Percentiles rank a stretch among this genome's conserved stretches.
These are phyloP conservation scores for Cercospora sp. DNA, from an alignment of 2,329 filamentous ascomycete genomes.

Conservation along the genomic window DNA sequence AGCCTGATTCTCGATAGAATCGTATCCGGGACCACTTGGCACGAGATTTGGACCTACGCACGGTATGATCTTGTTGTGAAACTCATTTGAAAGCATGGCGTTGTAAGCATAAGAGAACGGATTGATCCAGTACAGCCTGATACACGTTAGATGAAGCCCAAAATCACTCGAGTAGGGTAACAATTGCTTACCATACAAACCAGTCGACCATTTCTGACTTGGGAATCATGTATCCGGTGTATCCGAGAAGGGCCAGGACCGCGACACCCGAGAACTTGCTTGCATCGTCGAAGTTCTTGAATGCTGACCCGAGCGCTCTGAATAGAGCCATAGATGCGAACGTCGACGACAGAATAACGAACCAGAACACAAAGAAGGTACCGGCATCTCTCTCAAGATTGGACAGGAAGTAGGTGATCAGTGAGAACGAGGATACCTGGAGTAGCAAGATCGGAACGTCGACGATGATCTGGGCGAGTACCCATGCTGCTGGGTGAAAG, in stretches of 20 bases:
- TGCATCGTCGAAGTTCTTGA: conserved; percentile 31
- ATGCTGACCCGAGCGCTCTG: conserved; percentile 42
- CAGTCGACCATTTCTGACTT: conserved; percentile 5
- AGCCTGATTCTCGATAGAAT: conserved; percentile 30
- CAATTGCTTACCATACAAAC: conserved; percentile 13
- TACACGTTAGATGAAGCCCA: background rate
- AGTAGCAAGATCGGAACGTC: conserved; percentile 54
- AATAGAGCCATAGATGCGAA: conserved; percentile 49
- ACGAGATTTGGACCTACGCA: conserved; percentile 54
- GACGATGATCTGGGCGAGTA: conserved; percentile 52
- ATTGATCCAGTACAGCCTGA: conserved; percentile 43
- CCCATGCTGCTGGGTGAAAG: conserved; percentile 45
- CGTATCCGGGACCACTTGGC: conserved; percentile 42
- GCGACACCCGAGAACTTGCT: conserved; percentile 32
- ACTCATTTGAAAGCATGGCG: conserved; percentile 9
- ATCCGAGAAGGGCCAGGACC: conserved; percentile 30
- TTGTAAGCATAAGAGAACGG: conserved; percentile 68
- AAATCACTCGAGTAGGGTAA: background rate
- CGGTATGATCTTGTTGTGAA: background rate
- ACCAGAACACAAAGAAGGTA: conserved; percentile 63
- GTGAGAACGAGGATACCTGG: background rate
- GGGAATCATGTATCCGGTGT: conserved; percentile 21
- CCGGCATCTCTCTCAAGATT: conserved; percentile 53
- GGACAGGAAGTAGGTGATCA: conserved; percentile 66
- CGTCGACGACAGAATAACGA: conserved; percentile 44